These are phyloP conservation scores for Zhuliangozyma parablackwelliae DNA, from an alignment of 1,139 yeast genomes.

Conservation along the genomic window DNA sequence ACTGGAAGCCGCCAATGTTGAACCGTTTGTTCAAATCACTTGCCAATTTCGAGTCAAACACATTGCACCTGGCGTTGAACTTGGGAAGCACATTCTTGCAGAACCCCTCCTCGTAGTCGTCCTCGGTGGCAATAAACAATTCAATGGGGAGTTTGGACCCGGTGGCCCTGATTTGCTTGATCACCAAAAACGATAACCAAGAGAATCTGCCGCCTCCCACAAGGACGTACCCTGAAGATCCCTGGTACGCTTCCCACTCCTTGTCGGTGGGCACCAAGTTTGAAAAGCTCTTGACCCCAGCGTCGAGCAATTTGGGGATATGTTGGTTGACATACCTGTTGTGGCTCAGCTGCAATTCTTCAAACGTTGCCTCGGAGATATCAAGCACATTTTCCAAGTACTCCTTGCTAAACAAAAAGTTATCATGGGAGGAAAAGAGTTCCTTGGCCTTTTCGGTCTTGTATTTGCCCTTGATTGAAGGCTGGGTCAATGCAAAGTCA, in stretches of 20 bases:
- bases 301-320: conserved; percentile 27
- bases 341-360: conserved; percentile 32
- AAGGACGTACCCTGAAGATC: conserved; percentile 36
- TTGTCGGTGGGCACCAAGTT: conserved; percentile 25
- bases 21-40: conserved; percentile 22
- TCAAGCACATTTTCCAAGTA: conserved; percentile 38
- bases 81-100: conserved; percentile 49
- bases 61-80: conserved; percentile 53
- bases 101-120: conserved; percentile 47
- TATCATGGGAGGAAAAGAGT: conserved; percentile 18
- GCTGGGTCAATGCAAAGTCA: conserved; percentile 21
- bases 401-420: conserved; percentile 33
- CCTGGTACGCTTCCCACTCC: conserved; percentile 33
- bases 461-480: conserved; percentile 34
- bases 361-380: conserved; percentile 27
- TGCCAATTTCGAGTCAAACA: conserved; percentile 32
- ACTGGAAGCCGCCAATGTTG: conserved; percentile 54
- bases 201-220: conserved; percentile 44
- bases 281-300: conserved; percentile 37
- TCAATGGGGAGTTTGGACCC: conserved; percentile 43
- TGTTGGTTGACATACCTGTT: conserved; percentile 24
- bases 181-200: conserved; percentile 43
- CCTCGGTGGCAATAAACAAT: conserved; percentile 48
- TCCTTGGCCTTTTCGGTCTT: conserved; percentile 30
- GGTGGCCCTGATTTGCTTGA: conserved; percentile 35